Evolutionary conservation across 2,329 filamentous ascomycete genomes (phyloP), one percentile per base, ranked within the genome.

Genomic region (Beauveria scarabaeidicola): DNA sequence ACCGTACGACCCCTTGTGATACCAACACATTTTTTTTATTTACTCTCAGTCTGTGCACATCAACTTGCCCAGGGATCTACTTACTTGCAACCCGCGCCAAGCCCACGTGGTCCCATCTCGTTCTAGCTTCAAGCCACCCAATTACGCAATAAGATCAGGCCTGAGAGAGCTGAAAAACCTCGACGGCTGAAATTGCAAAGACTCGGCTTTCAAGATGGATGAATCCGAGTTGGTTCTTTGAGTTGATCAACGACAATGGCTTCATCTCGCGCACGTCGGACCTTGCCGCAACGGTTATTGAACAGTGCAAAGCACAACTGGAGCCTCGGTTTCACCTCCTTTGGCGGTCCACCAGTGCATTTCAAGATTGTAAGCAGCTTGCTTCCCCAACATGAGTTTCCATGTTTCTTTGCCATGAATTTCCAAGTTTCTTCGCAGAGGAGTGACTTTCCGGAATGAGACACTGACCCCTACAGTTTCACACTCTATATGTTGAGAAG

Each of bases 281-380:
- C 25, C 5, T n/a, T 59, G 1, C 15, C 15, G 29, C 40, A 23
- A 25, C 58, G 52, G 2, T 4, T 57, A 52, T 50, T 40, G 50
- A 58, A n/a, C 54, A 43, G 13, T 4, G 29, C 43, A 5, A 52
- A 43, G 8, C 60, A 61, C 5, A 75, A 75, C 40, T 88, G 83
- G 82, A 75, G 87, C 69, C 70, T 88, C 5, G 85, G 86, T 0
- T 81, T 88, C 63, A 88, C 83, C 0, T 72, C 82, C 0, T 88
- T 88, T 68, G 86, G 85, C 1, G 86, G 86, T 0, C 86, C 86
- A 3, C 81, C 85, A 0, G 85, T 89, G 8, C 86, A 89, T 70
- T 89, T 89, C 66, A 81, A 85, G 65, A 88, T 88, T 60, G 75
- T 78, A 61, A 64, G 73, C 66, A 3, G 38, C n/a, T 10, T 15